These are phyloP conservation scores for Aspergillus awamori DNA, from an alignment of 2,329 filamentous ascomycete species.

Conservation along the genomic window DNA sequence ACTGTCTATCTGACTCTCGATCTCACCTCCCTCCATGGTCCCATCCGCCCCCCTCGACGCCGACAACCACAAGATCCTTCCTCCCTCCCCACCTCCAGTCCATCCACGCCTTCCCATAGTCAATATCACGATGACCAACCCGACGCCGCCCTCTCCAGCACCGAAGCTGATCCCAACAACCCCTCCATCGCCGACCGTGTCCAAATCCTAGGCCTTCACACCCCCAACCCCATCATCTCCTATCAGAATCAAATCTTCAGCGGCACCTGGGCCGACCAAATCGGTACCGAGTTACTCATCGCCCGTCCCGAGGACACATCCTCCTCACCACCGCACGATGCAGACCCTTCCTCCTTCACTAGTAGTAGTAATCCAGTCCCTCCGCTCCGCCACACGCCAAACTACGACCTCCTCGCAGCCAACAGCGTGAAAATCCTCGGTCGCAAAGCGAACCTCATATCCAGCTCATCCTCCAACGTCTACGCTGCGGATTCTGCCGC, in stretches of 20 bases:
- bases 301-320: conserved; percentile 42
- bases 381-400: conserved; percentile 44
- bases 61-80: conserved; percentile 24
- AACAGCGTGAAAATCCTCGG: conserved; percentile 71
- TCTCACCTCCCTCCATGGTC: conserved; percentile 51
- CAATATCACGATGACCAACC: conserved; percentile 26
- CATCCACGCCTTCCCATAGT: conserved; percentile 13
- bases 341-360: conserved; percentile 32
- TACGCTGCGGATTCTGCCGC: background rate
- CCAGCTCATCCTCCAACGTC: conserved; percentile 38
- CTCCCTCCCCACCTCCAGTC: conserved; percentile 10
- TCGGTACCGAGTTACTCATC: conserved; percentile 84
- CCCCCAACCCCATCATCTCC: conserved; percentile 72
- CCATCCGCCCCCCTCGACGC: conserved; percentile 37
- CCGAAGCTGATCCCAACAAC: conserved; percentile 26
- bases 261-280: conserved; percentile 78
- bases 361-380: conserved; percentile 45
- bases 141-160: conserved; percentile 45
- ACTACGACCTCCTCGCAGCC: conserved; percentile 72
- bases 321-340: conserved; percentile 13
- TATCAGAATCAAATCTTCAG: conserved; percentile 78
- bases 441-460: conserved; percentile 62
- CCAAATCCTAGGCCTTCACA: conserved; percentile 83
- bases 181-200: conserved; percentile 50
- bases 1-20: conserved; percentile 65